Base-by-base conservation (phyloP, 208 protist species). In the Endotrypanum monterogeii region DNA sequence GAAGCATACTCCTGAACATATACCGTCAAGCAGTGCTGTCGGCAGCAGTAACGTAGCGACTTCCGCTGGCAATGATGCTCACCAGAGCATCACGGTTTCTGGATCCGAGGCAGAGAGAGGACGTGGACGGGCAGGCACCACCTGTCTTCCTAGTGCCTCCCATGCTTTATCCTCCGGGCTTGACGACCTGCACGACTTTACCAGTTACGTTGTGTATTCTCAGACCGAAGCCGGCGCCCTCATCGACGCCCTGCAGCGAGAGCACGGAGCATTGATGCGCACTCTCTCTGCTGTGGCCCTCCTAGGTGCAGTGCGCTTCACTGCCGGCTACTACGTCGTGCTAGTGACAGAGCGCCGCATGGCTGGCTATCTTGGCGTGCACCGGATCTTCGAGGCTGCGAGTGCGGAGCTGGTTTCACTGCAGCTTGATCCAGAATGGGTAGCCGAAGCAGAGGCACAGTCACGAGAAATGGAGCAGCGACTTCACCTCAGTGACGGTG, bases 311-410 rank as follows among this genome's bases (percentile, higher is more conserved):
- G 86, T 98, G 30, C 92, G 93, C 63, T 98, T 99, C 61, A 87
- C 96, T 11, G 84, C 89, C 61, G 90, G 96, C 12, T 98, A 98
- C 80, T 99, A 99, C 88, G 74, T 99, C 63, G 76, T 99, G 1
- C 66, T 98, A 8, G 88, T 92, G 11, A 97, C 91, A 18, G 78
- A 89, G 37, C 85, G 89, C 20, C 72, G 85, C 12, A 67, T 84
- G n/a, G 95, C 98, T 37, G 98, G 87, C 5, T 72, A 86, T 2
- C 87, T 99, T 62, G 94, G 94, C 6, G 83, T 70, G 12, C 94
- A 99, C 60, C 80, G 79, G 16, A 86, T 99, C 56, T 99, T 98
- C 81, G 88, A 94, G 39, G 90, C 97, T 1, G 74, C 89, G n/a
- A 89, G 95, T 50, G 87, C 92, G 4, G 78, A 83, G 57, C 55